A percentile compares a stretch with the other conserved stretches of the same genome.
Evolutionary conservation across 1,284 basidiomycete genomes (phyloP).

Genomic region (Apiotrichum porosum): DNA sequence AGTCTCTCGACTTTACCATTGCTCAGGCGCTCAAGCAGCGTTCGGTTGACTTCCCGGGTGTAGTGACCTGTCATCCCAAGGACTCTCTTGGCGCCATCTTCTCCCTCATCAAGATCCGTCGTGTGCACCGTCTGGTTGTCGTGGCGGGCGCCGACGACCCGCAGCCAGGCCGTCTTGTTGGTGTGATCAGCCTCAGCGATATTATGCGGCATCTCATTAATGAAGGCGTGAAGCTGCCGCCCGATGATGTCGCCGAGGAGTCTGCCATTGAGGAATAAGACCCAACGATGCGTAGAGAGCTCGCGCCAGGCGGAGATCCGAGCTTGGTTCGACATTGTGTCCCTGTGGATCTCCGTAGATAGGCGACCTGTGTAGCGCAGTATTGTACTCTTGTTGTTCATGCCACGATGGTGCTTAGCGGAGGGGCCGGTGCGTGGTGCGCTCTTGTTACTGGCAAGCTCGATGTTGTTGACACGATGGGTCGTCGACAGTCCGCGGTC

Average conservation of each 20-base stretch:
- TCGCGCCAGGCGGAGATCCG: too few species aligned
- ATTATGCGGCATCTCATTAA: constrained; percentile 76
- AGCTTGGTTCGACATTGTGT: too few species aligned
- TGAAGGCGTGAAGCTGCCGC: not conserved
- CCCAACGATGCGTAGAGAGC: not conserved
- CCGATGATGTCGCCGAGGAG: constrained; percentile 8
- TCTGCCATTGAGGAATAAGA: constrained; percentile 5
- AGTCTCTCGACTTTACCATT: constrained; percentile 91
- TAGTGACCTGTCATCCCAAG: constrained; percentile 88
- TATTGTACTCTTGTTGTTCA: not conserved
- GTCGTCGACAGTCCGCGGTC: too few species aligned
- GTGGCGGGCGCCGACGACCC: constrained; percentile 57
- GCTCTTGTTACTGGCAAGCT: not conserved
- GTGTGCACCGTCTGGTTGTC: constrained; percentile 90
- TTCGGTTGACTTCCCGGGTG: constrained; percentile 88
- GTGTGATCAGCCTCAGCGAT: constrained; percentile 86
- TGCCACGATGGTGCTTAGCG: too few species aligned
- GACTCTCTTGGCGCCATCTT: constrained; percentile 92
- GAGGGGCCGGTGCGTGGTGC: too few species aligned
- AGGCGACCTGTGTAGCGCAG: constrained; percentile 6
- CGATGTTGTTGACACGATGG: too few species aligned
- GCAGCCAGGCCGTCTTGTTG: constrained; percentile 64
- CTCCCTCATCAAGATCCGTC: constrained; percentile 83
- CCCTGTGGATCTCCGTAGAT: too few species aligned
- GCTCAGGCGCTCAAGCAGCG: constrained; percentile 87